phyloP scores from a whole-genome alignment of 495 filamentous ascomycete genomes.

The Aspergillus avenaceus region DNA sequence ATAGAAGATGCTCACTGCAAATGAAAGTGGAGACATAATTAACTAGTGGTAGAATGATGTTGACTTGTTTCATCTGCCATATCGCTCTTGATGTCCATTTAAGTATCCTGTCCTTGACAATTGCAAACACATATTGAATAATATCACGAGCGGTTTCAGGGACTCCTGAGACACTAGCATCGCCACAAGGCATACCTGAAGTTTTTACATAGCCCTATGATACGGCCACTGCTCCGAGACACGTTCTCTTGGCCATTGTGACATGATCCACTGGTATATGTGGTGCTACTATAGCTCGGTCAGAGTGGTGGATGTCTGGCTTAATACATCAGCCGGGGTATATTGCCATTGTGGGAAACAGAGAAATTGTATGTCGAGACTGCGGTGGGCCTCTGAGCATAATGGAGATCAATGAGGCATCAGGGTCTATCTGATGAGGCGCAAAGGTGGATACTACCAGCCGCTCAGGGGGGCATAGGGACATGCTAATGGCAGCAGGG shows the following conservation, averaged over 20 bases:
- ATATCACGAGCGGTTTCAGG: neutral
- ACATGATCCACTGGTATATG: neutral
- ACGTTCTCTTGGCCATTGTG: neutral
- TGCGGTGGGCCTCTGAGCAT: neutral
- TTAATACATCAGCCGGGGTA: neutral
- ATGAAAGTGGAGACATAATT: neutral
- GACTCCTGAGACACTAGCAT: neutral
- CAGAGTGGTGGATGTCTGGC: neutral
- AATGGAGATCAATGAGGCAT: neutral
- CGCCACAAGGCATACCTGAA: neutral
- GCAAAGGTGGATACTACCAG: neutral
- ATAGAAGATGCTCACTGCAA: constrained; percentile 1
- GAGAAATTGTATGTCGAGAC: no score
- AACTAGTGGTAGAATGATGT: neutral
- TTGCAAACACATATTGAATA: neutral
- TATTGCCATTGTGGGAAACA: no score
- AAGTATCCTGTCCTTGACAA: neutral
- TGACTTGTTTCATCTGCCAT: neutral
- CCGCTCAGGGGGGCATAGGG: neutral
- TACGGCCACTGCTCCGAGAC: neutral
- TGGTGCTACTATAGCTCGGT: neutral
- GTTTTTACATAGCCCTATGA: neutral
- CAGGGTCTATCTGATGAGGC: neutral
- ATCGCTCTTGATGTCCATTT: no score
- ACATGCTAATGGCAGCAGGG: neutral